Percentiles rank a stretch among this genome's conserved stretches.
Evolutionary conservation across 371 early-diverging fungal genomes (phyloP).

Genomic region (Actinomortierella wolfii): DNA sequence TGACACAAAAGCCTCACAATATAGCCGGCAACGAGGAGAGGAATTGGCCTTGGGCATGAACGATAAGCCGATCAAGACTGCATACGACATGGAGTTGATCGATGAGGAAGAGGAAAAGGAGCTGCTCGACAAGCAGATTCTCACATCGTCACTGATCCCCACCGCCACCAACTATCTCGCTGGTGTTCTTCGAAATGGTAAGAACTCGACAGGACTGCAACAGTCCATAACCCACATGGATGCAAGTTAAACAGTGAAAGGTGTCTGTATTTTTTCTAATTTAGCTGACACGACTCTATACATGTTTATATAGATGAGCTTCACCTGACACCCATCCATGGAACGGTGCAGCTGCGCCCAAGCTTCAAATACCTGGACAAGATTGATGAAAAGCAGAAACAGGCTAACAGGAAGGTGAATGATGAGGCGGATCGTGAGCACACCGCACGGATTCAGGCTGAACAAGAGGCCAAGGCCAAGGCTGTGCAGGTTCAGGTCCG

Average conservation of each 20-base stretch:
- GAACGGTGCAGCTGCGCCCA: slow-evolving; percentile 82
- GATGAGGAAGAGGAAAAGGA: slow-evolving; percentile 59
- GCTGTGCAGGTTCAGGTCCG: slow-evolving; percentile 56
- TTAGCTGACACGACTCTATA: not conserved
- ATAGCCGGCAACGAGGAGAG: slow-evolving; percentile 79
- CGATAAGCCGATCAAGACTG: slow-evolving; percentile 70
- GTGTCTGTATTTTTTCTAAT: not conserved
- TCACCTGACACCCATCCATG: slow-evolving; percentile 79
- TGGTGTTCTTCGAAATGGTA: slow-evolving; percentile 77
- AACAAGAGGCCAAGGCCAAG: slow-evolving; percentile 59
- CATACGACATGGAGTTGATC: slow-evolving; percentile 62
- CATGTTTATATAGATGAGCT: slow-evolving; percentile 64
- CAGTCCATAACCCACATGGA: not conserved
- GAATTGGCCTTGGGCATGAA: slow-evolving; percentile 80
- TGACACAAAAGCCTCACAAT: slow-evolving; percentile 69
- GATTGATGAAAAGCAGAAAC: slow-evolving; percentile 82
- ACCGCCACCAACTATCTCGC: slow-evolving; percentile 79
- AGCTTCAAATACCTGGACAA: slow-evolving; percentile 88
- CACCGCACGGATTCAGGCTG: slow-evolving; percentile 51
- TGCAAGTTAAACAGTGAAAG: not conserved
- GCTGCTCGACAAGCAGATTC: slow-evolving; percentile 75
- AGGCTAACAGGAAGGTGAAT: slow-evolving; percentile 68
- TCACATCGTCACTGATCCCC: slow-evolving; percentile 79
- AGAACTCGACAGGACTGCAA: not conserved
- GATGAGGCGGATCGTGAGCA: slow-evolving; percentile 71